Conservation (phyloP, 257 asterid genomes). For the Jaltomata sinuosa region DNA sequence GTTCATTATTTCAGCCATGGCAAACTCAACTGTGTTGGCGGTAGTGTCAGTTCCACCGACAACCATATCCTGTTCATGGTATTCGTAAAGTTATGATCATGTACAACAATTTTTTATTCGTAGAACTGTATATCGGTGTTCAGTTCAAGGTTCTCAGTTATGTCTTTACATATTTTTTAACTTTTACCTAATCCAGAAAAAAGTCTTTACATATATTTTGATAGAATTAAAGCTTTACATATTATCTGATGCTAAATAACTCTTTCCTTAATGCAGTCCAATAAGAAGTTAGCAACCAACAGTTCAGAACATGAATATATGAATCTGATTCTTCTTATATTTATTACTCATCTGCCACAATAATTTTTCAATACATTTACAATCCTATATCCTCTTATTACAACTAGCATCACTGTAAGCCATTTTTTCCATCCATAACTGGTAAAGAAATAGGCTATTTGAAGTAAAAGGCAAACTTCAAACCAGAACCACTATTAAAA, state of each 20-base stretch:
- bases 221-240: no score
- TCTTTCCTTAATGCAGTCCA: neutral
- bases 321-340: neutral
- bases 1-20: conserved; percentile 59
- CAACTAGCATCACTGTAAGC: neutral
- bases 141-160: neutral
- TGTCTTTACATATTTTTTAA: neutral
- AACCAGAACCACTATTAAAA: no score
- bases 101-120: neutral
- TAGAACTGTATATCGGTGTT: neutral
- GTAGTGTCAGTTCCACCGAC: conserved; percentile 71
- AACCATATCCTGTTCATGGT: conserved; percentile 42
- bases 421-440: no score
- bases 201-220: no score
- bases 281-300: neutral
- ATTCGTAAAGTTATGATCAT: neutral
- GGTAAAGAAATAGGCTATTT: no score
- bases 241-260: neutral
- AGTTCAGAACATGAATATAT: neutral
- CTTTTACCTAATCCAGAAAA: no score
- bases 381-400: neutral
- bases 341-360: neutral
- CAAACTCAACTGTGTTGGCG: conserved; percentile 38
- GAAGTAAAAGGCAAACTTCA: no score
- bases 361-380: no score